Evolutionary conservation across 2,329 filamentous ascomycete species (phyloP), one percentile per base, ranked within the genome.

Genomic region (Atkinsonella hypoxylon): DNA sequence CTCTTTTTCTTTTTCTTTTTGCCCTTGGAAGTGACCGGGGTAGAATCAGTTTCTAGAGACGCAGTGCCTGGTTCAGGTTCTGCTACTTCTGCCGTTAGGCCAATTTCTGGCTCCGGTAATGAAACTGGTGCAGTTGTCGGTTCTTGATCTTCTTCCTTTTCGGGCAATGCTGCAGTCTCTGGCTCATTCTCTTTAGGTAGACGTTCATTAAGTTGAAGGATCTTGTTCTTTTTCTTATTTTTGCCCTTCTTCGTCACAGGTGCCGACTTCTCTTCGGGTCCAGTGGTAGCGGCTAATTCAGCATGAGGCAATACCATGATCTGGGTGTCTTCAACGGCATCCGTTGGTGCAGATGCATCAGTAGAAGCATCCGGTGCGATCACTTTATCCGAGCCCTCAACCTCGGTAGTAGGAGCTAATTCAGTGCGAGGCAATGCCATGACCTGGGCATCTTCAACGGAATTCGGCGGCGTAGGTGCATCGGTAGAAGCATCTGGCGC

Each of bases 141-240:
- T 43, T 52, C 43, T 39, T 51, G 12, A 11, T n/a, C 12, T 49
- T 48, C 48, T 3, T 44, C 31, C 4, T 22, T 39, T 11, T 34
- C 15, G 9, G 20, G n/a, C 13, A 20, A 38, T 5, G 12, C 15
- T 26, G 26, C 22, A 50, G 20, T 13, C 10, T 45, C 18, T 30
- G 26, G 17, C 39, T 52, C 32, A 6, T 22, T 30, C 12, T 39
- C 38, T 13, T 15, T 32, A 13, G 34, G 13, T 20, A 45, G 17
- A 47, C 47, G 17, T 15, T 54, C 53, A 20, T 56, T 53, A 4
- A 54, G 18, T 10, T 39, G 51, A 22, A 52, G 31, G 42, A 50
- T 54, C 48, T 57, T 62, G 58, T 61, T 63, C 17, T 44, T 48
- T 20, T 54, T 45, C 40, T 51, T 51, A 12, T 49, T 49, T 26